Evolutionary conservation across 2,329 filamentous ascomycete species (phyloP), one percentile per base, ranked within the genome.

Genomic region (Phyllachora maydis): DNA sequence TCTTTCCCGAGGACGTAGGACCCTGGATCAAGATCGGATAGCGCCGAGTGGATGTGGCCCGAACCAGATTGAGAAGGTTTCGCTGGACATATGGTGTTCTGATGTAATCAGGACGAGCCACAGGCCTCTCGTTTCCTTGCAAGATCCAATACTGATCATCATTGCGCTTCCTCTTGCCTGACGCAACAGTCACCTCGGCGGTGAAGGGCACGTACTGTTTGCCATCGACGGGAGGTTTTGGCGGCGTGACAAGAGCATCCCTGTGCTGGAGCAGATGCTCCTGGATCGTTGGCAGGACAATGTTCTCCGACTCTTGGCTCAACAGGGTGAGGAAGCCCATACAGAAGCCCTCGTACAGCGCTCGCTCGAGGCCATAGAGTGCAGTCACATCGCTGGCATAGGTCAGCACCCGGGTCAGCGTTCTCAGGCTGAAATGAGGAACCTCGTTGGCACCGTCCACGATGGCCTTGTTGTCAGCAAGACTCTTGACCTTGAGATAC

Each of bases 281-380:
- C 26, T 77, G 65, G 25, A 98, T 81, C 14, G 90, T 50, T 2
- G 83, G 79, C 22, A 75, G 54, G 4, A 95, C 60, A 23, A 82
- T 53, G 28, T 66, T 62, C 43, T 92, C 82, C 0, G 88, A 95
- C 15, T 74, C 65, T 36, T 68, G 65, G 38, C 85, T 73, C 8
- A 99, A 58, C 5, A 93, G 64, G 0, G 90, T 98, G 27, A 93
- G 53, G 40, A 98, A 99, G 23, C 83, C 88, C 90, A 98, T 98
- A 10, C 79, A 82, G 41, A 95, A 95, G 0, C 88, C 90, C 53
- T 99, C 88, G 32, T 77, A 92, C 2, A 95, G 54, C 8, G 85
- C 78, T 38, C 90, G 59, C 13, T 88, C 69, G 19, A 95, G 53
- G 8, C 78, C 82, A 46, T 92, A 93, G 4, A 75, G 63, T 0